These are phyloP conservation scores for Sonneratia alba DNA, from an alignment of 345 rosid genomes.

Conservation along the genomic window DNA sequence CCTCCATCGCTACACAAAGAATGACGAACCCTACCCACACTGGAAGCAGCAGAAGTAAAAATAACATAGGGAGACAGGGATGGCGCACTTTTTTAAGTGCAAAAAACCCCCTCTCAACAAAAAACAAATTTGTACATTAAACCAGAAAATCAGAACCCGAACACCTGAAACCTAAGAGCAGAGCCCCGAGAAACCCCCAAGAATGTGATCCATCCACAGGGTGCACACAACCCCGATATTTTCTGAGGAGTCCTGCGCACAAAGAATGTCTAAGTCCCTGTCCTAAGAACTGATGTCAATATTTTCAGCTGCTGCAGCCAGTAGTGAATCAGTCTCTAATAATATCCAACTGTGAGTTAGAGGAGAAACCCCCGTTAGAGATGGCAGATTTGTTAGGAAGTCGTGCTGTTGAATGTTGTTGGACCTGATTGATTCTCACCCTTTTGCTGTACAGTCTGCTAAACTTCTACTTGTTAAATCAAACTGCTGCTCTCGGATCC, in stretches of 20 bases:
- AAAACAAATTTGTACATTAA: neutral
- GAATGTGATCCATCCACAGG: neutral
- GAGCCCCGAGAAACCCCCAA: neutral
- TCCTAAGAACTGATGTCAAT: neutral
- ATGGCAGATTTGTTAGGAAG: slow-evolving; percentile 28
- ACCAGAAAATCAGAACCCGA: neutral
- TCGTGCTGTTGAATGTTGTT: slow-evolving; percentile 28
- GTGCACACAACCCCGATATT: neutral
- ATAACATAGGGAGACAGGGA: too few species aligned
- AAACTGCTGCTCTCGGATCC: slow-evolving; percentile 31
- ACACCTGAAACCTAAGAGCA: neutral
- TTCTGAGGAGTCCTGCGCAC: neutral
- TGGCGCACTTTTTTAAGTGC: too few species aligned
- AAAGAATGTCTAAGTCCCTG: neutral
- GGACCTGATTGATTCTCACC: slow-evolving; percentile 10
- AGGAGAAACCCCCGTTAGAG: slow-evolving; percentile 26
- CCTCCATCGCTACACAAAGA: too few species aligned
- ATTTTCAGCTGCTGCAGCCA: neutral
- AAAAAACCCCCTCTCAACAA: too few species aligned
- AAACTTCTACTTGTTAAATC: slow-evolving; percentile 8
- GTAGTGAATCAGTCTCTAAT: neutral
- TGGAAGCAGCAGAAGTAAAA: too few species aligned
- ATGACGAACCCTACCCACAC: too few species aligned
- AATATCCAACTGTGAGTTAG: slow-evolving; percentile 2
- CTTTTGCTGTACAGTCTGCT: slow-evolving; percentile 9